Conservation (phyloP, 2,329 filamentous ascomycete species). For the Scorias spongiosa region DNA sequence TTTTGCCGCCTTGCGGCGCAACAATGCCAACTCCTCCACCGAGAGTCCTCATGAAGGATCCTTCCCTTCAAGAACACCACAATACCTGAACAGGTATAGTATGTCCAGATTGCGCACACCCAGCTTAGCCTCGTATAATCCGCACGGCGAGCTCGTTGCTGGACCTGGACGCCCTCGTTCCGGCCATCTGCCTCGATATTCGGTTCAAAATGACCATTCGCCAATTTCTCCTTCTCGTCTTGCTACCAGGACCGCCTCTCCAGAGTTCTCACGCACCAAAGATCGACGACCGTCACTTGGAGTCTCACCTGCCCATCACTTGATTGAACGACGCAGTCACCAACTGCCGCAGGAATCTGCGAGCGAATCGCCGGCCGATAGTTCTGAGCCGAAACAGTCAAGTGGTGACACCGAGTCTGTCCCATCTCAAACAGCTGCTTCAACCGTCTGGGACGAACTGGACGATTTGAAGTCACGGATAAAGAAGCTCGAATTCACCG, state of each 20-base stretch:
- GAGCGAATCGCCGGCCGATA: constrained; percentile 22
- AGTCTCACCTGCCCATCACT: constrained; percentile 1
- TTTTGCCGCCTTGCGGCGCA: constrained; percentile 1
- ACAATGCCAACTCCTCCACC: not conserved
- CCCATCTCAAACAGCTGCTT: constrained; percentile 72
- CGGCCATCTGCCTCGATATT: constrained; percentile 9
- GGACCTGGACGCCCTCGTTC: constrained; percentile 9
- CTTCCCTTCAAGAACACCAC: constrained; percentile 8
- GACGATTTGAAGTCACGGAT: constrained; percentile 92
- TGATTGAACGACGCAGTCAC: constrained; percentile 7
- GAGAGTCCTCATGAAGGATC: not conserved
- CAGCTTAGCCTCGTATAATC: constrained; percentile 3
- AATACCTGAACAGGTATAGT: constrained; percentile 7
- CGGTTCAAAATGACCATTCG: constrained; percentile 8
- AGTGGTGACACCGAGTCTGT: constrained; percentile 56
- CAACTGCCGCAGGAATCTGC: constrained; percentile 10
- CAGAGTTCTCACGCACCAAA: constrained; percentile 12
- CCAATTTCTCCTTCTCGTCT: constrained; percentile 8
- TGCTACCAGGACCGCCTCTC: constrained; percentile 10
- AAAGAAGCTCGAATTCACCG: constrained; percentile 73
- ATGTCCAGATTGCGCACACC: constrained; percentile 4
- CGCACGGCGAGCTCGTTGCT: constrained; percentile 9
- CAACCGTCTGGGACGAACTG: constrained; percentile 93
- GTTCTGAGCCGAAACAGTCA: constrained; percentile 32
- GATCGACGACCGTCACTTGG: constrained; percentile 13